Base-by-base conservation (phyloP, 345 rosid species). In the Theobroma cacao region DNA sequence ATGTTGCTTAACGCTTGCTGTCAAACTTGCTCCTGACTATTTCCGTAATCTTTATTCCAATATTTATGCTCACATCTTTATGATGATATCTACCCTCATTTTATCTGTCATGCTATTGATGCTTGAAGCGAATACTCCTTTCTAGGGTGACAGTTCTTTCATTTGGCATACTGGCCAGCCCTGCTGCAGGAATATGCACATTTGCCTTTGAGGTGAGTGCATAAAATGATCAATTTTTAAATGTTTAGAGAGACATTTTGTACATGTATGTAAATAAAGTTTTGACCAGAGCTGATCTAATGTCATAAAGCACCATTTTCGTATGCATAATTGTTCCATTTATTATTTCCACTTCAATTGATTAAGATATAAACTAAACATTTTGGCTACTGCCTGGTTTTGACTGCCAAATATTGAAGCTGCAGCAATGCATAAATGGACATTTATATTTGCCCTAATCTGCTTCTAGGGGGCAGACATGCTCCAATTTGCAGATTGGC, bases 81-180 rank as follows among this genome's bases (percentile, higher is more conserved):
- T 70, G 47, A 50, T 71, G 60, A 9, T 48, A 50, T 48, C 40
- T 17, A 71, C 30, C 75, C 56, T 33, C 2, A 0, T 18, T 70
- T 70, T 66, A 22, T 70, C 17, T 48, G 18, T 48, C 59, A 70
- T 48, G 48, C 7, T 5, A 70, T 48, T 70, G 30, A 68, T 74
- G 38, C 59, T 79, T 38, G 61, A 69, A 13, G 31, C 72, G 18
- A 75, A 58, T 52, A 70, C 71, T 63, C 71, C 68, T 85, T 83
- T 68, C 22, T 89, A 93, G 98, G 94, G 75, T 66, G 75, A 90
- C 97, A n/a, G 88, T 95, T 66, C 80, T 95, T 74, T 87, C 93
- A 43, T 91, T 95, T 90, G 93, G 90, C 79, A 67, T 91, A 67
- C 86, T 95, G 69, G 92, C 95, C 61, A 84, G 87, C 82, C 97